These are phyloP conservation scores for Ceratobasidium sp. DNA, from an alignment of 1,284 basidiomycete species.

Conservation along the genomic window DNA sequence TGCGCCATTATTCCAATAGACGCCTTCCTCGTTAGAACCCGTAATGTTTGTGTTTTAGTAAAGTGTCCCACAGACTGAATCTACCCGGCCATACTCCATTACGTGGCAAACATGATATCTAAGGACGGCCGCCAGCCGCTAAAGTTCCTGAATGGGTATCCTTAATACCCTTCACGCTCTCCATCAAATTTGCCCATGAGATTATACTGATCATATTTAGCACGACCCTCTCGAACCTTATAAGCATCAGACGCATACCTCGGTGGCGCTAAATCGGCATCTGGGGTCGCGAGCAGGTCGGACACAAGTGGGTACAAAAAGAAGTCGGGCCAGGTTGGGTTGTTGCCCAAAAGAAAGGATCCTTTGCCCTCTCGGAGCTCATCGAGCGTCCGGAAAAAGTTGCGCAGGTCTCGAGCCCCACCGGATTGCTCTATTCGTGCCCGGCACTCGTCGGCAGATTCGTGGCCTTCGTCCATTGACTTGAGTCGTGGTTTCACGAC, in stretches of 20 bases:
- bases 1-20: not conserved
- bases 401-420: conserved; percentile 3
- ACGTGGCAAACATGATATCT: not conserved
- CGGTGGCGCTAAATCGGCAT: conserved; percentile 24
- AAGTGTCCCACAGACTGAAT: not conserved
- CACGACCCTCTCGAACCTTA: not conserved
- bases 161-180: conserved; percentile 4
- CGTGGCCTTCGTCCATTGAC: conserved; percentile 10
- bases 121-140: conserved; percentile 23
- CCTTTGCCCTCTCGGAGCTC: conserved; percentile 1
- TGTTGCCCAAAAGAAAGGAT: conserved; percentile 2
- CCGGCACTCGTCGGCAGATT: conserved; percentile 20
- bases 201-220: not conserved
- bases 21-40: not conserved
- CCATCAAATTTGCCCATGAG: conserved; percentile 25
- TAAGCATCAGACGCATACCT: not conserved
- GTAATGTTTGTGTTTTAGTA: not conserved
- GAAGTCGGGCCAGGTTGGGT: conserved; percentile 34
- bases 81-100: not conserved
- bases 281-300: conserved; percentile 26
- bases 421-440: conserved; percentile 19
- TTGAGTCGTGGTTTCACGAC: conserved; percentile 36
- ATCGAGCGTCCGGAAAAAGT: conserved; percentile 12
- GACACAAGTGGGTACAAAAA: conserved; percentile 28
- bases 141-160: conserved; percentile 30